Percentiles rank a stretch among this genome's conserved stretches.
Conservation (phyloP, 1,139 yeast genomes). For the Yarrowia galli region DNA sequence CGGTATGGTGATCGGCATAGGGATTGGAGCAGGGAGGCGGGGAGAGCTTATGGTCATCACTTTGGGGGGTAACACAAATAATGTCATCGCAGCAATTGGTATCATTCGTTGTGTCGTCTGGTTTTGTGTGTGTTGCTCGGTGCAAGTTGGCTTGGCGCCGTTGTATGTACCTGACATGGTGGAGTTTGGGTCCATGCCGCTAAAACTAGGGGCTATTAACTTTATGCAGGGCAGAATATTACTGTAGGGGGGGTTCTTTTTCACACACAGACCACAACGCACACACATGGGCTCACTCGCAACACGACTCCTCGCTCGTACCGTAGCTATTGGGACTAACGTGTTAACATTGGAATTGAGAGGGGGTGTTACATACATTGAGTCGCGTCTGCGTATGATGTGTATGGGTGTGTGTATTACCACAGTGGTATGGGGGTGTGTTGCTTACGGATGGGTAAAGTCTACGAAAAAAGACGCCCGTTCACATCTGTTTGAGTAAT, state of each 20-base stretch:
- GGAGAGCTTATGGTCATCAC: slow-evolving; percentile 19
- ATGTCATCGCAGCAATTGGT: not conserved
- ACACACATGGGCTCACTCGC: too few relatives aligned
- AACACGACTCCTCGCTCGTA: too few relatives aligned
- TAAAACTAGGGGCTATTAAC: slow-evolving; percentile 26
- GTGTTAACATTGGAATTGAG: not conserved
- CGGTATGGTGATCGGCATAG: slow-evolving; percentile 20
- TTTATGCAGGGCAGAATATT: slow-evolving; percentile 28
- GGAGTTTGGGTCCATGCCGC: not conserved
- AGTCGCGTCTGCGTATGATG: not conserved
- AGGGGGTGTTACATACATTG: too few relatives aligned
- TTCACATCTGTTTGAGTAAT: not conserved
- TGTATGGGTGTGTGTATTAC: too few relatives aligned
- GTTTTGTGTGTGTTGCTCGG: not conserved
- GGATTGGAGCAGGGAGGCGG: slow-evolving; percentile 14
- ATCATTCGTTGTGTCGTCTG: not conserved
- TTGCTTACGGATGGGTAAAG: not conserved
- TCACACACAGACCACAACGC: too few relatives aligned
- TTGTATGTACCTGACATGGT: not conserved
- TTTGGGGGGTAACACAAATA: not conserved
- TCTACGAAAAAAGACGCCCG: too few relatives aligned
- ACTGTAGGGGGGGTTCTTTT: slow-evolving; percentile 17
- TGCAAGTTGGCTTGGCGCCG: not conserved
- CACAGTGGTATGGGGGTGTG: too few relatives aligned
- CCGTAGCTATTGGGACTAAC: not conserved